Evolutionary conservation across 352 stramenopile genomes (phyloP), one percentile per base, ranked within the genome.

Genomic region (Phytophthora fragariae): DNA sequence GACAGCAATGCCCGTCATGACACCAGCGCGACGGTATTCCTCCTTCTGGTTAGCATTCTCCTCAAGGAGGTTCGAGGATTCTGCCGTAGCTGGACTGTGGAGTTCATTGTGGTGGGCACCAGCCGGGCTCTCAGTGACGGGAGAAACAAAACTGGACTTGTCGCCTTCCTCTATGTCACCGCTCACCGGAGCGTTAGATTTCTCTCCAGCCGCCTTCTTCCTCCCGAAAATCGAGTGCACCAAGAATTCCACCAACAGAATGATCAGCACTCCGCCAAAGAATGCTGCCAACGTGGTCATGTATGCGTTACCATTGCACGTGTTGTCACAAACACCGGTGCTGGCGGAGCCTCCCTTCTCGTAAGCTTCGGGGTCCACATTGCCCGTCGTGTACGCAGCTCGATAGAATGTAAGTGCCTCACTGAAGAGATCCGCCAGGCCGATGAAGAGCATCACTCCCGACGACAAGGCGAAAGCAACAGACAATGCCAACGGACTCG

Each of bases 1-100:
- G 66, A 99, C 98, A 53, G 94, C 97, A 14, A 99, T 76, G 14
- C 96, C 97, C 2, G 96, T 99, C 65, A 97, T 90, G 5, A 98
- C 76, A 59, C 96, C 96, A 61, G 97, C 94, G 19, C 85, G 83
- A 27, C 90, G 82, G 57, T 97, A 91, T 29, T 88, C 75, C 11
- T 83, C 63, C 66, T 91, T 87, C 19, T 55, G 14, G 15, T 19
- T 19, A 31, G 49, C 21, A 31, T 50, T 59, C 19, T 68, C 49
- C 46, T 74, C 68, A 11, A 74, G 54, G 15, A 74, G 54, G 33
- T 76, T 76, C 11, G 62, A 73, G 15, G 57, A 68, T 60, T 80
- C 73, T 24, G 65, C 60, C 0, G 68, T 73, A 27, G 27, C 31
- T 17, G 49, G 49, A 14, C 49, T 55, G 21, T 17, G 14, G 15